Percentiles rank a stretch among this genome's conserved stretches.
phyloP scores from a whole-genome alignment of 345 rosid species.

The Microthlaspi erraticum region DNA sequence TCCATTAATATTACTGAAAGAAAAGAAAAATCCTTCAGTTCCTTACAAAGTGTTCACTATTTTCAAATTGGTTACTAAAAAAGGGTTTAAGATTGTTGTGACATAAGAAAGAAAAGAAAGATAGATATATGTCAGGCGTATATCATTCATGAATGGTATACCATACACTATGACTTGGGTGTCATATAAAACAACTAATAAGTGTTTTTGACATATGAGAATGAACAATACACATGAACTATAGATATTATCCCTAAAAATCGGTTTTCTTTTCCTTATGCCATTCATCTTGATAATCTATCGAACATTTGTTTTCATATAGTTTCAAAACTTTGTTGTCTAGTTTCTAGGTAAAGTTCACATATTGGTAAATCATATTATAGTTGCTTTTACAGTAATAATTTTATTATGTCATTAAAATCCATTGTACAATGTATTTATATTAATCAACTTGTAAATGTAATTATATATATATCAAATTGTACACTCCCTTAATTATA shows the following conservation, averaged over 20 bases:
- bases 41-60: neutral
- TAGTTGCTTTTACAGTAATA: neutral
- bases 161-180: neutral
- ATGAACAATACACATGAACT: neutral
- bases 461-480: no score
- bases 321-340: neutral
- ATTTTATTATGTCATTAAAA: neutral
- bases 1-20: neutral
- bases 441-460: slow-evolving; percentile 13
- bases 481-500: neutral
- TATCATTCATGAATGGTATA: slow-evolving; percentile 6
- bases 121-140: neutral
- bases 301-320: neutral
- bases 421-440: neutral
- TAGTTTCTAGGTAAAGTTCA: slow-evolving; percentile 23
- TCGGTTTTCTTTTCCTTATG: no score
- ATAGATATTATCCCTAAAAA: no score
- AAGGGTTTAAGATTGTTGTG: neutral
- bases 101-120: neutral
- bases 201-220: neutral
- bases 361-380: neutral
- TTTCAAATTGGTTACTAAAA: neutral
- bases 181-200: neutral
- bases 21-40: neutral
- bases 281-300: no score